Evolutionary conservation across 1,139 yeast species (phyloP).

Genomic region (Taiozyma sp.): DNA sequence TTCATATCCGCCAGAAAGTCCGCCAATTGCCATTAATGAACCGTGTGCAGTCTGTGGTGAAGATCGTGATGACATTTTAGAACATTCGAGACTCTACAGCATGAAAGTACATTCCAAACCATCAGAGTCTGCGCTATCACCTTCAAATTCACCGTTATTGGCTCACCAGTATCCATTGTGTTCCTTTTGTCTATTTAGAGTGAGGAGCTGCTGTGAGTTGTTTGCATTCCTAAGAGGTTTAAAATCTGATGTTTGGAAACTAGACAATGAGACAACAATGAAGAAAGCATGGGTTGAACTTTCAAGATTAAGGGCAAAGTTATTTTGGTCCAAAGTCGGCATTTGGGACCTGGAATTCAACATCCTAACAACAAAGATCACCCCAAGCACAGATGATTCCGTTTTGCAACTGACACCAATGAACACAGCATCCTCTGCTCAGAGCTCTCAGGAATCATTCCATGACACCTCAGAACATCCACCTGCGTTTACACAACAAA

Average conservation of each 20-base stretch:
- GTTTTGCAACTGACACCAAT: conserved; percentile 4
- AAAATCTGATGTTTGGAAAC: conserved; percentile 43
- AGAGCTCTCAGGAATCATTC: conserved; percentile 9
- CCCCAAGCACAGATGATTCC: conserved; percentile 24
- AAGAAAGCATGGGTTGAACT: conserved; percentile 55
- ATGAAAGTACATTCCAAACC: conserved; percentile 39
- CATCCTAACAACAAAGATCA: conserved; percentile 27
- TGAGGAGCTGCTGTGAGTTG: conserved; percentile 75
- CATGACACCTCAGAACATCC: neutral
- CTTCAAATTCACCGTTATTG: conserved; percentile 13
- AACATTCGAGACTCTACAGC: conserved; percentile 72
- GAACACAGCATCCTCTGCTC: conserved; percentile 5
- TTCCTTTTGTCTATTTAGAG: conserved; percentile 71
- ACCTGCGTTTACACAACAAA: neutral
- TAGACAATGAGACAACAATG: conserved; percentile 34
- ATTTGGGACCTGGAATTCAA: conserved; percentile 33
- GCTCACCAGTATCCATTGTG: conserved; percentile 64
- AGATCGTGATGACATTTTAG: conserved; percentile 56
- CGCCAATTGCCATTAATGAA: conserved; percentile 69
- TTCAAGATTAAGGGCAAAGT: conserved; percentile 47
- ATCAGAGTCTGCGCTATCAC: conserved; percentile 13
- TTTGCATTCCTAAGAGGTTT: conserved; percentile 67
- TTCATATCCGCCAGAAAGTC: conserved; percentile 37
- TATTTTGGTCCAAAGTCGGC: conserved; percentile 87
- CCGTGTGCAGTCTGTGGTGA: conserved; percentile 87